Evolutionary conservation across 2,329 filamentous ascomycete species (phyloP), one percentile per base, ranked within the genome.

Genomic region (Ceratocystiopsis sp.): DNA sequence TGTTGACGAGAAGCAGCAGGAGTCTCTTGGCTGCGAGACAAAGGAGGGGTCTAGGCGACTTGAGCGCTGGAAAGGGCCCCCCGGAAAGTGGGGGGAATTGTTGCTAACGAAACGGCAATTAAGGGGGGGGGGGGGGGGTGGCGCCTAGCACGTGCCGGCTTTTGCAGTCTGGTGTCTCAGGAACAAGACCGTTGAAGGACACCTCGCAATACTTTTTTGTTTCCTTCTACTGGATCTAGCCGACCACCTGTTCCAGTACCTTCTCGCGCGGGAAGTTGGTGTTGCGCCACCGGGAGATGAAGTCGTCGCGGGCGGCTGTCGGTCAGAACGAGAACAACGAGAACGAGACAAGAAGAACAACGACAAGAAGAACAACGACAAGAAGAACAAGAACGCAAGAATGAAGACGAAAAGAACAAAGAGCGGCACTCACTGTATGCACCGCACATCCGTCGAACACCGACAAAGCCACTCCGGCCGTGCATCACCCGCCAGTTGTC

Each of bases 401-500:
- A 10, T 41, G 9, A 48, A 7, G 37, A 21, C 16, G 16, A 19
- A 14, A 11, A 17, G 19, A 25, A 37, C 16, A 3, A 32, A 12
- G 25, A 12, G 19, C 10, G 7, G 2, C 17, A 74, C 80, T 69
- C 64, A 86, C 84, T 80, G 54, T 96, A 96, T 11, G 75, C 89
- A 46, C 91, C 91, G 59, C 87, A 95, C 55, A 98, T 83, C 51
- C 87, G 77, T 51, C 91, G 69, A 55, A 81, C 76, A 2, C 91
- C 91, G 7, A 78, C 80, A 55, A 96, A 98, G 0, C 74, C 74
- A 42, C 78, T 78, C 52, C 91, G 69, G 1, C 89, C 91, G 59
- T 98, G 91, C 52, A 96, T 63, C 33, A 95, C 81, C 46, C 91
- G 73, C 86, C 89, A 95, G 55, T 98, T 96, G 57, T 98, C 84